These are phyloP conservation scores for Nyctanthes arbortristis DNA, from an alignment of 257 asterid species.

Conservation along the genomic window DNA sequence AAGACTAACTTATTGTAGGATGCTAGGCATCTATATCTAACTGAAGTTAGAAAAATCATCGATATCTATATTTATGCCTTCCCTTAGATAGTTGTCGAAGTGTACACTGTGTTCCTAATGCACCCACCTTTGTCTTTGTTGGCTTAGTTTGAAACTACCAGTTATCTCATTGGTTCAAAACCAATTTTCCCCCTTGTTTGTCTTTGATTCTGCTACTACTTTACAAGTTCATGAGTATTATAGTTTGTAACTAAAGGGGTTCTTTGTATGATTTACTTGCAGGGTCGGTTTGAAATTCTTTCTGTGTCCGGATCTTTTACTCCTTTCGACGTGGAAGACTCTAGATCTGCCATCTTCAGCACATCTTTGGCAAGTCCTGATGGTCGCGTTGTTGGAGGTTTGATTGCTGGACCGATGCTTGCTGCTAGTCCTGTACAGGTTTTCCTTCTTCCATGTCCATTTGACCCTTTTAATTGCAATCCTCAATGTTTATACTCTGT, in stretches of 20 bases:
- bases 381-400: slow-evolving; percentile 88
- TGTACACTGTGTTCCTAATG: background rate
- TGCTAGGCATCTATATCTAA: background rate
- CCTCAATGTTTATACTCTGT: background rate
- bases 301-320: slow-evolving; percentile 76
- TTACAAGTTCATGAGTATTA: background rate
- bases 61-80: background rate
- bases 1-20: background rate
- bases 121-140: no score
- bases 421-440: slow-evolving; percentile 88
- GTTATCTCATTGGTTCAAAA: background rate
- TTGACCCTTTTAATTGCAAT: background rate
- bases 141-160: no score
- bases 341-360: slow-evolving; percentile 70
- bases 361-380: slow-evolving; percentile 77
- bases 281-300: slow-evolving; percentile 74
- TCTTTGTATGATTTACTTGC: slow-evolving; percentile 4
- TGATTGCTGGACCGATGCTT: slow-evolving; percentile 62
- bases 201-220: background rate
- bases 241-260: background rate
- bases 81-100: background rate
- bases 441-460: background rate
- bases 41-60: background rate
- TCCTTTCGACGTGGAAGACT: slow-evolving; percentile 62
- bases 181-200: background rate